Evolutionary conservation across 805 yeast species (phyloP).

Genomic region (Candida tallmaniae): DNA sequence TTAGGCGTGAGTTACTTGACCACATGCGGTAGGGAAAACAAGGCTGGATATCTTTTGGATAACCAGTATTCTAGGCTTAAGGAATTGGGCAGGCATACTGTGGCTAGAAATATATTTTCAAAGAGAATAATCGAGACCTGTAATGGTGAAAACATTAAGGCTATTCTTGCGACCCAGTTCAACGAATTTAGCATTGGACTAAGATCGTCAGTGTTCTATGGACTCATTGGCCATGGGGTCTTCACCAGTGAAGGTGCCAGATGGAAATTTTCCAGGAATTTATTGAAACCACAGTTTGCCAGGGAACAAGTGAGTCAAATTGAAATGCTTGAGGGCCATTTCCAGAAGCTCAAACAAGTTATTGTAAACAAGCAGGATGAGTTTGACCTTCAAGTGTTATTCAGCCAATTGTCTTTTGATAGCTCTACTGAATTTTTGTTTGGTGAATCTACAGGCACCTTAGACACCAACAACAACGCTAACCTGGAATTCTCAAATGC

Average conservation of each 20-base stretch:
- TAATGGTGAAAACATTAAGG: conserved; percentile 35
- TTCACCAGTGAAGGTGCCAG: conserved; percentile 35
- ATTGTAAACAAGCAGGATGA: conserved; percentile 14
- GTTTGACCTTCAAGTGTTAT: conserved; percentile 31
- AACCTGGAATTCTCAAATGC: conserved; percentile 19
- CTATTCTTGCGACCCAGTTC: conserved; percentile 33
- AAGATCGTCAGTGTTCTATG: conserved; percentile 22
- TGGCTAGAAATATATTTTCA: not conserved
- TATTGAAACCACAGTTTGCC: conserved; percentile 37
- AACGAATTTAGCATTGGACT: conserved; percentile 30
- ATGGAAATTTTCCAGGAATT: conserved; percentile 35
- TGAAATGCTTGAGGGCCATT: conserved; percentile 27
- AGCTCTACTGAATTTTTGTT: conserved; percentile 38
- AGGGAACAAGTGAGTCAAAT: conserved; percentile 34
- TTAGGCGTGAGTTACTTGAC: conserved; percentile 3
- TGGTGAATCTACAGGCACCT: conserved; percentile 30
- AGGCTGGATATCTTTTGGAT: conserved; percentile 4
- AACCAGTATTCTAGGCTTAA: not conserved
- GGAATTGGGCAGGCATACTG: conserved; percentile 3
- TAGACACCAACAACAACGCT: conserved; percentile 8
- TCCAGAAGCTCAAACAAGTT: conserved; percentile 23
- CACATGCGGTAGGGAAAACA: not conserved
- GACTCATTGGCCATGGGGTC: conserved; percentile 34
- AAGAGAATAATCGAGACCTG: conserved; percentile 18
- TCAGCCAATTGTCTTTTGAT: conserved; percentile 35